These are phyloP conservation scores for Sisymbrium irio DNA, from an alignment of 345 rosid genomes.

Conservation along the genomic window DNA sequence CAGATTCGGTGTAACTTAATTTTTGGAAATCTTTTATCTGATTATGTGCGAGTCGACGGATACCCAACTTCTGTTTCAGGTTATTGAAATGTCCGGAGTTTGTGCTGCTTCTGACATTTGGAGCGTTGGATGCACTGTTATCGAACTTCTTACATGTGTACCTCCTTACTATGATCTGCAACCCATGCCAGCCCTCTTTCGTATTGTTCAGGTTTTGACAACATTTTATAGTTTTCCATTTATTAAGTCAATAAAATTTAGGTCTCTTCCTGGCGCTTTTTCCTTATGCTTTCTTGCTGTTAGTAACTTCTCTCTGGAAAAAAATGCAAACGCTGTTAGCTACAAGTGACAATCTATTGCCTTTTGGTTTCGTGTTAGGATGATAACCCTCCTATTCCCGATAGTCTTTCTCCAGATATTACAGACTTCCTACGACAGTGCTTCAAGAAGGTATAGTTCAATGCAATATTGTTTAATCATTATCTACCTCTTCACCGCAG, in stretches of 20 bases:
- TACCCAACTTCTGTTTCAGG: constrained; percentile 53
- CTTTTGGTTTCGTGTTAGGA: constrained; percentile 50
- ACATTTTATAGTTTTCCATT: constrained; percentile 1
- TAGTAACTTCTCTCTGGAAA: background rate
- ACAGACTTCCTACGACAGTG: constrained; percentile 95
- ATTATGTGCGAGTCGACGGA: background rate
- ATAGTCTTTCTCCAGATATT: constrained; percentile 90
- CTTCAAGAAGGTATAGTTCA: constrained; percentile 80
- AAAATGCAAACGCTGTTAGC: background rate
- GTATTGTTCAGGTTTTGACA: constrained; percentile 88
- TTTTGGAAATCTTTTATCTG: background rate
- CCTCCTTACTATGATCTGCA: constrained; percentile 99
- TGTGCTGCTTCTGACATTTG: constrained; percentile 99
- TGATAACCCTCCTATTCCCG: constrained; percentile 95
- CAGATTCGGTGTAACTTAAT: background rate
- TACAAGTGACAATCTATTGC: constrained; percentile 15
- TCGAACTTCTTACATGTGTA: constrained; percentile 92
- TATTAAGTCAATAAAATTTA: background rate
- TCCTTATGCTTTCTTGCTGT: background rate
- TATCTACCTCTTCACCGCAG: background rate
- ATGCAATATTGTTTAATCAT: background rate
- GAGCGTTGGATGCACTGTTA: constrained; percentile 99
- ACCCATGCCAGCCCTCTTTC: constrained; percentile 97
- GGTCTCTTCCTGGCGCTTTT: constrained; percentile 3
- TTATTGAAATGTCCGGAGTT: constrained; percentile 99